Evolutionary conservation across 2,329 filamentous ascomycete genomes (phyloP), one percentile per base, ranked within the genome.

Genomic region (Hypocreales sp.): DNA sequence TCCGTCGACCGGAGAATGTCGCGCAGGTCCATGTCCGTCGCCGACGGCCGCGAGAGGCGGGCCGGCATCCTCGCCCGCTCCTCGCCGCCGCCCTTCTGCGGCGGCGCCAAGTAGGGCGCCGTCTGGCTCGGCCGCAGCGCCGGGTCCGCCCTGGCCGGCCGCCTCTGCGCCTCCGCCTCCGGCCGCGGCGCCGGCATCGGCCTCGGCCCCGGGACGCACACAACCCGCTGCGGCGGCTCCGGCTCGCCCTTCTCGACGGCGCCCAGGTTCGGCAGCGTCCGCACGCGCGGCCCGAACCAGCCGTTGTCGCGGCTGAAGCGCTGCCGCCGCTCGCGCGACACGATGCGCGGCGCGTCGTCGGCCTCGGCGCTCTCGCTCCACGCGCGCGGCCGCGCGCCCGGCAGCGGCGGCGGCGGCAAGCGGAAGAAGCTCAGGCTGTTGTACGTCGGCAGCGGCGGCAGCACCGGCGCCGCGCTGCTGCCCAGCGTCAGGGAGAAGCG

Each of bases 1-100:
- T 69, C 67, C 2, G 66, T 72, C 19, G 55, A 62, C 23, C 53
- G 53, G 18, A 72, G 47, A 16, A 72, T 71, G 32, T 61, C 50
- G 2, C 56, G 51, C 15, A 72, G 41, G 2, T 63, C 63, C 8
- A 56, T 53, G 35, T 69, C 65, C 0, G 62, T 46, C 13, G 35
- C 37, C 3, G 41, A 44, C 3, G 36, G 35, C 17, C 40, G 34
- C 8, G 44, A 26, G 17, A 37, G 39, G 5, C 34, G 36, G 5
- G 34, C 36, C 6, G 31, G 32, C 15, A 22, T 14, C 6, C 32
- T 25, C 8, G 30, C 22, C 18, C 31, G 30, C 5, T 31, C 29
- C 15, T 31, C 24, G 7, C 33, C 28, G 9, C 23, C 29, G n/a
- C 28, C 39, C 22, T 25, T 37, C 28, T 22, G 29, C 8, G 34